Evolutionary conservation across 2,329 filamentous ascomycete genomes (phyloP).

Genomic region (Clonostachys rhizophaga): DNA sequence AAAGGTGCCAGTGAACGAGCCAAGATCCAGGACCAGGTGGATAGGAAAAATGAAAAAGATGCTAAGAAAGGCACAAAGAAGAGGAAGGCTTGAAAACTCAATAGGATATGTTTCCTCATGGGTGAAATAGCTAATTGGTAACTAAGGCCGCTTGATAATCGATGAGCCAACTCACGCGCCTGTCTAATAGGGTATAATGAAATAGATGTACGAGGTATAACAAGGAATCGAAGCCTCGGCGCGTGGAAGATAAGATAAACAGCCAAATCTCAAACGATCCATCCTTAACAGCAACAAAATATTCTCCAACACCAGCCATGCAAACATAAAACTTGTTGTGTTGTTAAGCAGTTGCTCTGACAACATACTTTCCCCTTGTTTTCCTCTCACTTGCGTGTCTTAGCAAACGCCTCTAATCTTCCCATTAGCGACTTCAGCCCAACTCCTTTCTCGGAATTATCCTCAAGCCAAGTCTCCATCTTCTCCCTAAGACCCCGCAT

Average conservation of each 20-base stretch:
- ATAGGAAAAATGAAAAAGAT: constrained; percentile 65
- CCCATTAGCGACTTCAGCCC: constrained; percentile 66
- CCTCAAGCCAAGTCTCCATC: constrained; percentile 82
- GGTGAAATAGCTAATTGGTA: background rate
- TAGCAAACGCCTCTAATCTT: constrained; percentile 52
- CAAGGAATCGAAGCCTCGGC: background rate
- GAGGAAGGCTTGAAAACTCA: constrained; percentile 4
- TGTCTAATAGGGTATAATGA: too few relatives aligned
- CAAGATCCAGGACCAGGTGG: constrained; percentile 73
- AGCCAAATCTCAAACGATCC: background rate
- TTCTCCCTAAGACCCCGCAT: constrained; percentile 65
- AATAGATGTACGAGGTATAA: background rate
- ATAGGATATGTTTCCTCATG: background rate
- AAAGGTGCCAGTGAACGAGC: constrained; percentile 67
- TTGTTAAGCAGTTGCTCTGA: too few relatives aligned
- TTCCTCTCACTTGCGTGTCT: constrained; percentile 18
- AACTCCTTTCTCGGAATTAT: constrained; percentile 76
- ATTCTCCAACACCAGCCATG: too few relatives aligned
- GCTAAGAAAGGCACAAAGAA: constrained; percentile 27
- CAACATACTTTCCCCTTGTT: too few relatives aligned
- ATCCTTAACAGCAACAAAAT: background rate
- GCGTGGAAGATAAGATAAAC: background rate
- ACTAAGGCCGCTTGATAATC: too few relatives aligned
- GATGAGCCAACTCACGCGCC: too few relatives aligned
- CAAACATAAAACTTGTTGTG: too few relatives aligned